These are phyloP conservation scores for Lathyrus tuberosus DNA, from an alignment of 306 rosid genomes.

Conservation along the genomic window DNA sequence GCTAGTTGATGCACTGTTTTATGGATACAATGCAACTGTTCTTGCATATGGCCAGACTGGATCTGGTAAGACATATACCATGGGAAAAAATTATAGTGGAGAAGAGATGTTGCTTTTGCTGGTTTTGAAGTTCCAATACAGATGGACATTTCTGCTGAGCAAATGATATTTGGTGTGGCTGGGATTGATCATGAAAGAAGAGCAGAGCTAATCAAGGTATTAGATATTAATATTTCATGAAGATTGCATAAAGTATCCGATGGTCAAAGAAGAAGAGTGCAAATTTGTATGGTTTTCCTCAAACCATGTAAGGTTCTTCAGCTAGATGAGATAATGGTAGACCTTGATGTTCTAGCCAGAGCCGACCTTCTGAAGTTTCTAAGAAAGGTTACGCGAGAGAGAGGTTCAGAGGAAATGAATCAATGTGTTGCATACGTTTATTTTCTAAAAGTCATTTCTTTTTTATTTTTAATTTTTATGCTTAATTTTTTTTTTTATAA, in stretches of 20 bases:
- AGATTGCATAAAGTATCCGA: slow-evolving; percentile 93
- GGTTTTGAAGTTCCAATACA: slow-evolving; percentile 92
- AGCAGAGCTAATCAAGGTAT: slow-evolving; percentile 76
- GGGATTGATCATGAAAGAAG: slow-evolving; percentile 83
- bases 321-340: slow-evolving; percentile 97
- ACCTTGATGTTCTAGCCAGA: slow-evolving; percentile 96
- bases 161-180: slow-evolving; percentile 73
- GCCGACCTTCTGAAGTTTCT: slow-evolving; percentile 84
- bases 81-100: slow-evolving; percentile 95
- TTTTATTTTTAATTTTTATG: too few relatives aligned
- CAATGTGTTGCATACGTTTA: too few relatives aligned
- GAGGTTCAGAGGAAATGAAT: too few relatives aligned
- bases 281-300: slow-evolving; percentile 94
- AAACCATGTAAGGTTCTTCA: slow-evolving; percentile 93
- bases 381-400: too few relatives aligned
- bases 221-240: slow-evolving; percentile 87
- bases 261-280: slow-evolving; percentile 96
- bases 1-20: slow-evolving; percentile 76
- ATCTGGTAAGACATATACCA: slow-evolving; percentile 82
- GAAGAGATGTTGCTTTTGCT: slow-evolving; percentile 93
- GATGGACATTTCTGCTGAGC: slow-evolving; percentile 90
- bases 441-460: too few relatives aligned
- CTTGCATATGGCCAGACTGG: slow-evolving; percentile 99
- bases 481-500: too few relatives aligned
- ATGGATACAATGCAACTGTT: slow-evolving; percentile 94